Percentiles rank a stretch among this genome's conserved stretches.
These are phyloP conservation scores for Heracleum sosnowskyi DNA, from an alignment of 129 eudicot genomes.

Conservation along the genomic window DNA sequence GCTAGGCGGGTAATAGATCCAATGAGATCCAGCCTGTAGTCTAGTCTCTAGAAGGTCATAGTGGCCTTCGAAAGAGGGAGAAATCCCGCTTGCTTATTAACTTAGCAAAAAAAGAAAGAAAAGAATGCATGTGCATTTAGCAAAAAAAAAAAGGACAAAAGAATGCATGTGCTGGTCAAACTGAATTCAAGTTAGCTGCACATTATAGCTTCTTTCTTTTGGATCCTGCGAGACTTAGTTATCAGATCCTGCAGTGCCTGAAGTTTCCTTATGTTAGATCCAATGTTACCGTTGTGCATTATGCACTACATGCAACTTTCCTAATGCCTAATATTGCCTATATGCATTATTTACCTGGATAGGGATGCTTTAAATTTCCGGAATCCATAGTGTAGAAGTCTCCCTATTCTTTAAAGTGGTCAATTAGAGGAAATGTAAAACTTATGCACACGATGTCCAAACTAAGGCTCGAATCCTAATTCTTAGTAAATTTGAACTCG, in stretches of 20 bases:
- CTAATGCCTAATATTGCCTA: not conserved
- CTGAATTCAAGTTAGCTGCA: not conserved
- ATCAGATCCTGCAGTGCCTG: not conserved
- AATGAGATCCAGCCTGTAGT: too few species aligned
- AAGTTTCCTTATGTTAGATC: too few species aligned
- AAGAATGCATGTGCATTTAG: too few species aligned
- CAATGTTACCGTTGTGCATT: too few species aligned
- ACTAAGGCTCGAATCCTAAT: not conserved
- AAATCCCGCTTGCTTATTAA: too few species aligned
- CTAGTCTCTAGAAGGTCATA: too few species aligned
- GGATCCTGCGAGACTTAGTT: not conserved
- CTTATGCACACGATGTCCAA: not conserved
- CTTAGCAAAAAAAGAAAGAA: too few species aligned
- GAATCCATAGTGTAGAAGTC: not conserved
- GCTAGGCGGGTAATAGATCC: too few species aligned
- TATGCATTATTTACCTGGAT: not conserved
- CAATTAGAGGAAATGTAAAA: not conserved
- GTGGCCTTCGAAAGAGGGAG: too few species aligned
- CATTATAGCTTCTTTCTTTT: not conserved
- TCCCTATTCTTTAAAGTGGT: not conserved
- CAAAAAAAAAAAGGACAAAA: too few species aligned
- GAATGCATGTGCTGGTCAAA: not conserved
- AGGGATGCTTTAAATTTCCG: not conserved
- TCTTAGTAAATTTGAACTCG: not conserved
- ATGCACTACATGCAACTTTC: not conserved